phyloP scores from a whole-genome alignment of 208 protist genomes.

The Porcisia deanei region DNA sequence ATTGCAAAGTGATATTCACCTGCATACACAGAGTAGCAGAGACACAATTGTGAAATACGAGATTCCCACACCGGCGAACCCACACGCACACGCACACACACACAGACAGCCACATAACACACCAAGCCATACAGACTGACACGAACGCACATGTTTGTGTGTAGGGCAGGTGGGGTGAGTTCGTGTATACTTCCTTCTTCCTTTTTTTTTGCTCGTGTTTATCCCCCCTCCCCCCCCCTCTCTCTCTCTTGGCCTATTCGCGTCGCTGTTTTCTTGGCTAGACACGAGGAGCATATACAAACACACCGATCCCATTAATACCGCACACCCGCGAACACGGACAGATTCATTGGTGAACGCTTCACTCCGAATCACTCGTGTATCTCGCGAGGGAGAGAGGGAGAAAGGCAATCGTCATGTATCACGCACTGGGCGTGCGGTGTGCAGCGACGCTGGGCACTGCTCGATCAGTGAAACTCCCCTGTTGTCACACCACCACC shows the following conservation, averaged over 20 bases:
- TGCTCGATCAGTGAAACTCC: not conserved
- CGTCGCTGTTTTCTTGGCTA: too few relatives aligned
- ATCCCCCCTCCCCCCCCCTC: not conserved
- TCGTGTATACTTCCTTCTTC: not conserved
- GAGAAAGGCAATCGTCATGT: conserved; percentile 14
- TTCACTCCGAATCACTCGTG: not conserved
- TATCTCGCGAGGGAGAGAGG: not conserved
- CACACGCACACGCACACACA: not conserved
- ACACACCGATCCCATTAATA: too few relatives aligned
- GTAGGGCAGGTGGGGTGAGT: too few relatives aligned
- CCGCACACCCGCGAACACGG: too few relatives aligned
- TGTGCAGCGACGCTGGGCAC: conserved; percentile 6
- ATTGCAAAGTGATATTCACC: not conserved
- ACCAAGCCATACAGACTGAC: not conserved
- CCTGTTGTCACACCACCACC: not conserved
- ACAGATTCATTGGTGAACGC: too few relatives aligned
- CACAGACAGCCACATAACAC: not conserved
- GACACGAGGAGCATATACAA: not conserved
- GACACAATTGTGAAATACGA: not conserved
- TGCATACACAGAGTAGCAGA: too few relatives aligned
- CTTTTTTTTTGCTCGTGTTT: not conserved
- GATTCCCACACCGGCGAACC: not conserved
- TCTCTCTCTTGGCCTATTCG: not conserved
- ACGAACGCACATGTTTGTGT: not conserved
- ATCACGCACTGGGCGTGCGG: conserved; percentile 13